These are phyloP conservation scores for Verticillium nonalfalfae DNA, from an alignment of 2,329 filamentous ascomycete genomes.

Conservation along the genomic window DNA sequence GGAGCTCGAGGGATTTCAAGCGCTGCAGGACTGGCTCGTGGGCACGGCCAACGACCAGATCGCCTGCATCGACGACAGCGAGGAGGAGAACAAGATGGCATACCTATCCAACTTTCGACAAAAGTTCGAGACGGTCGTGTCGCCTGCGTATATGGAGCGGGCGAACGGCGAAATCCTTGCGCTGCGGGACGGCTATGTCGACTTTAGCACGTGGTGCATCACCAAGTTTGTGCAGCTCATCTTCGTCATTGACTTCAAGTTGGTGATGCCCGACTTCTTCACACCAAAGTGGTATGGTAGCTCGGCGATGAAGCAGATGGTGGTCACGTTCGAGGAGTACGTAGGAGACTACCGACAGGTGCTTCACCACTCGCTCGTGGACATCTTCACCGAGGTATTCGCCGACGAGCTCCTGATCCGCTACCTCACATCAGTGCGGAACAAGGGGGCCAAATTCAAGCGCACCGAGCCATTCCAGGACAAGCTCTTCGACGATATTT, in stretches of 20 bases:
- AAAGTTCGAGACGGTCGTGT: slow-evolving; percentile 76
- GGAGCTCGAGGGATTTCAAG: slow-evolving; percentile 64
- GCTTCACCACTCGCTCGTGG: slow-evolving; percentile 78
- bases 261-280: slow-evolving; percentile 84
- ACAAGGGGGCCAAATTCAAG: slow-evolving; percentile 84
- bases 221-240: slow-evolving; percentile 79
- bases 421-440: slow-evolving; percentile 80
- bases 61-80: slow-evolving; percentile 90
- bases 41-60: slow-evolving; percentile 98
- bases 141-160: slow-evolving; percentile 71
- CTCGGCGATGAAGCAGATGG: slow-evolving; percentile 87
- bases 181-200: slow-evolving; percentile 87
- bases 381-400: slow-evolving; percentile 90
- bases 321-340: slow-evolving; percentile 93
- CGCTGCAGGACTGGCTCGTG: slow-evolving; percentile 90
- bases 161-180: slow-evolving; percentile 66
- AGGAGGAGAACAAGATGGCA: slow-evolving; percentile 65
- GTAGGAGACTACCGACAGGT: slow-evolving; percentile 79
- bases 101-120: slow-evolving; percentile 84
- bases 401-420: slow-evolving; percentile 83
- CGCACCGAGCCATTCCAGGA: slow-evolving; percentile 82
- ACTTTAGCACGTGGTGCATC: slow-evolving; percentile 90
- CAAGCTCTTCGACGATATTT: slow-evolving; percentile 89
- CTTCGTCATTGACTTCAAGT: slow-evolving; percentile 82
- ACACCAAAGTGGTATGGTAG: slow-evolving; percentile 82